Evolutionary conservation across 1,284 basidiomycete species (phyloP).

Genomic region (Microbotryum violaceum): DNA sequence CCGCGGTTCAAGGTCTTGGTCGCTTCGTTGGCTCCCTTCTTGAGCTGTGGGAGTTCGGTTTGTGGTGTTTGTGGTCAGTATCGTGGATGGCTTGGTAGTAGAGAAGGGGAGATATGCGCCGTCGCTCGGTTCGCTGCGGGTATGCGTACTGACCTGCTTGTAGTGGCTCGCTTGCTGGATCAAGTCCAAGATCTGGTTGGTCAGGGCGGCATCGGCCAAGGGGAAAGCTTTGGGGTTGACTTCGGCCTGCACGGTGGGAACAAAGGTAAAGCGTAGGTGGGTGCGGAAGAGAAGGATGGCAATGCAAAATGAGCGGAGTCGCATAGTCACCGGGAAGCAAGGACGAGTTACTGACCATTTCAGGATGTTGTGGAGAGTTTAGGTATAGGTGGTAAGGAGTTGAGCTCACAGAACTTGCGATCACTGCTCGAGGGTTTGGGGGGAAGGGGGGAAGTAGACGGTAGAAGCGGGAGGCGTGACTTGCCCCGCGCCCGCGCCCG

Average conservation of each 20-base stretch:
- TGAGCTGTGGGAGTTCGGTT: conserved; percentile 81
- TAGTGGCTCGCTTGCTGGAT: conserved; percentile 33
- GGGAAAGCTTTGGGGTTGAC: conserved; percentile 81
- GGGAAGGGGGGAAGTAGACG: no score
- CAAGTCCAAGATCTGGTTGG: conserved; percentile 71
- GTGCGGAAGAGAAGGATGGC: not conserved
- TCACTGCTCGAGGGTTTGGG: no score
- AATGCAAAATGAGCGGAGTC: no score
- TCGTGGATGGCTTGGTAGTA: conserved; percentile 50
- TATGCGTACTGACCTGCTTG: conserved; percentile 18
- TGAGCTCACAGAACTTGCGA: no score
- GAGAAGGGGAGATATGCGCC: not conserved
- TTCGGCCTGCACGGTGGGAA: conserved; percentile 8
- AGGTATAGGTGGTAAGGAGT: no score
- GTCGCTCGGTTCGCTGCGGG: not conserved
- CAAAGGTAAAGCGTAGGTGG: not conserved
- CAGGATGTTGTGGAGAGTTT: no score
- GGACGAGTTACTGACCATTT: not conserved
- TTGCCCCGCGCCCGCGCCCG: no score
- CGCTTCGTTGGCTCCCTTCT: conserved; percentile 92
- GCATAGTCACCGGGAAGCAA: not conserved
- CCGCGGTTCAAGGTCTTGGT: conserved; percentile 86
- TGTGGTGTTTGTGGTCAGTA: conserved; percentile 50
- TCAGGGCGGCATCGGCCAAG: conserved; percentile 76
- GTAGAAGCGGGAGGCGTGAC: no score